These are phyloP conservation scores for Fusarium staphyleae DNA, from an alignment of 2,329 filamentous ascomycete species.

Conservation along the genomic window DNA sequence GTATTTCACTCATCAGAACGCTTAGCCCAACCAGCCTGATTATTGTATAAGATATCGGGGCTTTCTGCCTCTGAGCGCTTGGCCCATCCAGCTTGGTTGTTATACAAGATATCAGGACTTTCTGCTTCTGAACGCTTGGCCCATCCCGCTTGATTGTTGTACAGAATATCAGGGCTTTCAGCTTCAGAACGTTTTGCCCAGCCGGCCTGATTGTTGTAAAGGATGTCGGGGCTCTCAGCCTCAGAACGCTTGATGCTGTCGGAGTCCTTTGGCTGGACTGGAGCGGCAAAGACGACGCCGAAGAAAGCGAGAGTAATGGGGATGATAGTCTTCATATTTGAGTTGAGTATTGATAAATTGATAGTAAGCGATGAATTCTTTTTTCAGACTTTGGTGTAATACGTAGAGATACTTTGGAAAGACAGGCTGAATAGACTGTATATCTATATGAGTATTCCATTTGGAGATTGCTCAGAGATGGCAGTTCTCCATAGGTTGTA, in stretches of 20 bases:
- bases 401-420: not conserved
- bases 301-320: not conserved
- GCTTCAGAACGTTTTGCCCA: constrained; percentile 5
- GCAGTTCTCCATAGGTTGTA: too few relatives aligned
- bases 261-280: not conserved
- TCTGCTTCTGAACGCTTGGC: constrained; percentile 3
- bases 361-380: too few relatives aligned
- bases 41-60: not conserved
- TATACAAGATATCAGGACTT: constrained; percentile 7
- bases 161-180: constrained; percentile 1
- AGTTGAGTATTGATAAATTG: not conserved
- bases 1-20: not conserved
- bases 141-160: constrained; percentile 2
- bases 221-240: constrained; percentile 4
- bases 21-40: not conserved
- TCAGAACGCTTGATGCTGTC: constrained; percentile 5
- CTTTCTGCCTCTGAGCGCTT: constrained; percentile 5
- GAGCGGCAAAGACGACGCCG: not conserved
- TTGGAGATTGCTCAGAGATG: too few relatives aligned
- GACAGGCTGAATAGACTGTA: too few relatives aligned
- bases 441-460: too few relatives aligned
- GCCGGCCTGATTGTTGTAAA: constrained; percentile 7
- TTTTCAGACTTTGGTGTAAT: too few relatives aligned
- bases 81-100: constrained; percentile 6
- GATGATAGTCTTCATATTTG: not conserved